phyloP scores from a whole-genome alignment of 1,139 yeast genomes.

The Blastobotrys apis region DNA sequence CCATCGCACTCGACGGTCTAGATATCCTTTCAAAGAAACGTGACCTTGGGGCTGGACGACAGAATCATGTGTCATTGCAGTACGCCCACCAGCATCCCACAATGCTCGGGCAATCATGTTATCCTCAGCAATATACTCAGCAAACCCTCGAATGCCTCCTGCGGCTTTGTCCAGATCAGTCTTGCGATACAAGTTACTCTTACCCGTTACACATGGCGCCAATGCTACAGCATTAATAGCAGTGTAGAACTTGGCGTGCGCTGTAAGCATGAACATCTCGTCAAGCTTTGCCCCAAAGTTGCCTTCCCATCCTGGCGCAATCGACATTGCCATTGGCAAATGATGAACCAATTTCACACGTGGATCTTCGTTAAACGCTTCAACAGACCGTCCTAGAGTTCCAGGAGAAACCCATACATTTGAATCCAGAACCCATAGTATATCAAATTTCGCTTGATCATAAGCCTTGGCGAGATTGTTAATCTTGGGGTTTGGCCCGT shows the following conservation, averaged over 20 bases:
- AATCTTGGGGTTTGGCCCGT: constrained; percentile 87
- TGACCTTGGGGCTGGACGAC: constrained; percentile 72
- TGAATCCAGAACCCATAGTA: constrained; percentile 84
- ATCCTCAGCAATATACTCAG: constrained; percentile 85
- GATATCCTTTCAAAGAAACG: constrained; percentile 49
- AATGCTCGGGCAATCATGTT: constrained; percentile 86
- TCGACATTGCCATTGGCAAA: constrained; percentile 61
- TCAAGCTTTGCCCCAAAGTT: constrained; percentile 68
- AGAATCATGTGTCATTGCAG: constrained; percentile 73
- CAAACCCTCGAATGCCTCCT: constrained; percentile 65
- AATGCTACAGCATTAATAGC: constrained; percentile 69
- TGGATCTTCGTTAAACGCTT: constrained; percentile 45
- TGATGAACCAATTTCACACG: constrained; percentile 70
- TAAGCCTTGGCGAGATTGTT: constrained; percentile 82
- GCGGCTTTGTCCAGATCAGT: constrained; percentile 61
- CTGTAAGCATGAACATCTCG: constrained; percentile 78
- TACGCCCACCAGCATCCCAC: constrained; percentile 72
- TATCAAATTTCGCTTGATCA: constrained; percentile 59
- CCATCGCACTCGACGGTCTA: constrained; percentile 75
- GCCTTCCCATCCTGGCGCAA: constrained; percentile 23
- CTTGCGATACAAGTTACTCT: constrained; percentile 71
- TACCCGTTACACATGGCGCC: constrained; percentile 94
- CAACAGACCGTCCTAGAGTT: constrained; percentile 62
- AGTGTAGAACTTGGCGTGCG: constrained; percentile 81
- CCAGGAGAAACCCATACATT: constrained; percentile 76